Base-by-base conservation (phyloP, 345 rosid species). In the Bretschneidera sinensis region DNA sequence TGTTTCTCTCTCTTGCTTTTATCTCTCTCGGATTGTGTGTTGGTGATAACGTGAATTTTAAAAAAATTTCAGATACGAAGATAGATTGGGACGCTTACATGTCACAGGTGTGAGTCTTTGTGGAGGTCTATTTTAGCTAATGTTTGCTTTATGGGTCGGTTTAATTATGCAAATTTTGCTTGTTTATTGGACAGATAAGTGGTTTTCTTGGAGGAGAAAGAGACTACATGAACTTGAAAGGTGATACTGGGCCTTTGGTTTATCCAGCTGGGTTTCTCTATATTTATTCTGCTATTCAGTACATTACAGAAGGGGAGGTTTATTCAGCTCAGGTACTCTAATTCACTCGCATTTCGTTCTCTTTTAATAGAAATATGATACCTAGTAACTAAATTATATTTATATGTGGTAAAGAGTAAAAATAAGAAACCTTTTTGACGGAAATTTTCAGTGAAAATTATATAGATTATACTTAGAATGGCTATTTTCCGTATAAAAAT, bases 21-120 rank as follows among this genome's bases (percentile, higher is more conserved):
- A 48, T 5, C 43, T 5, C 23, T 43, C 24, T 60, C 25, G 17
- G 23, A 1, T 63, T 28, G 20, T 2, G 3, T 39, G 1, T 5
- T 39, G 1, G 10, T 39, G 4, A 11, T 13, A 39, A 39, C 10
- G 45, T 39, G 45, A 13, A 2, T 54, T 1, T 15, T 59, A 69
- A 43, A 24, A 55, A 51, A 6, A 60, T 48, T 57, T 47, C 87
- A 89, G 98, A 92, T 77, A 92, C 96, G 55, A 92, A 89, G 87
- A 92, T 92, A 71, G 98, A 92, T 62, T 89, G 97, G 98, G 98
- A 92, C 71, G 98, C 97, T 47, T 89, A 92, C 75, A 89, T 92
- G 95, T 84, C 96, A 58, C 97, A 92, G 97, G 98, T 91, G 57
- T 48, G 77, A 23, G 31, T 45, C 48, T 2, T 47, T 34, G 54